phyloP scores from a whole-genome alignment of 345 rosid species.

The Cardiospermum halicacabum region DNA sequence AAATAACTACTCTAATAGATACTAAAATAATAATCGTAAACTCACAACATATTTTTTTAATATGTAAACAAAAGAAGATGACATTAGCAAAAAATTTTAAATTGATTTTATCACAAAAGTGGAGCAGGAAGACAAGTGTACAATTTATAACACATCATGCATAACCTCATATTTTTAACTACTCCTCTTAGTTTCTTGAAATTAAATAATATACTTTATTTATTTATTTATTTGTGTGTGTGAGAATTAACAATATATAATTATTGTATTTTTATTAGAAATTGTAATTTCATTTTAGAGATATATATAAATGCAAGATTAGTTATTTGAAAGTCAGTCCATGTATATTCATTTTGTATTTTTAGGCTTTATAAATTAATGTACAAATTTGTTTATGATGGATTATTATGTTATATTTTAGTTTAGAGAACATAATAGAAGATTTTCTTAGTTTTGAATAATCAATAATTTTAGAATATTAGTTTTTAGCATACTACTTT shows the following conservation, averaged over 20 bases:
- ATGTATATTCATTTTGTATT: neutral
- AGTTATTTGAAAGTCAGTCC: neutral
- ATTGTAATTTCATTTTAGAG: neutral
- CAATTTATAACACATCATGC: slow-evolving; percentile 24
- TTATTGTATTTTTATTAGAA: neutral
- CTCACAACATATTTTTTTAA: too few relatives aligned
- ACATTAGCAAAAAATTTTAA: neutral
- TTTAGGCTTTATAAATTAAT: neutral
- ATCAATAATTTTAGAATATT: too few relatives aligned
- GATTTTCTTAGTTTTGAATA: too few relatives aligned
- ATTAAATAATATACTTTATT: neutral
- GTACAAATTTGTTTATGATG: too few relatives aligned
- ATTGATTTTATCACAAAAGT: slow-evolving; percentile 1
- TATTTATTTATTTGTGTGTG: neutral
- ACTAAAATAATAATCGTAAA: too few relatives aligned
- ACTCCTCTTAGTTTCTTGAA: slow-evolving; percentile 18
- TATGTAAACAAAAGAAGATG: neutral
- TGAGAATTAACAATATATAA: neutral
- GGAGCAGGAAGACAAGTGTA: slow-evolving; percentile 28
- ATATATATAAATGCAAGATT: neutral
- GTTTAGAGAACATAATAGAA: too few relatives aligned
- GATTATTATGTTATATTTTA: too few relatives aligned
- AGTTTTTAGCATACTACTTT: too few relatives aligned
- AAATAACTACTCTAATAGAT: too few relatives aligned
- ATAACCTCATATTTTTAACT: slow-evolving; percentile 27